Base-by-base conservation (phyloP, 768 basidiomycete species). In the Psilocybe cyanescens region DNA sequence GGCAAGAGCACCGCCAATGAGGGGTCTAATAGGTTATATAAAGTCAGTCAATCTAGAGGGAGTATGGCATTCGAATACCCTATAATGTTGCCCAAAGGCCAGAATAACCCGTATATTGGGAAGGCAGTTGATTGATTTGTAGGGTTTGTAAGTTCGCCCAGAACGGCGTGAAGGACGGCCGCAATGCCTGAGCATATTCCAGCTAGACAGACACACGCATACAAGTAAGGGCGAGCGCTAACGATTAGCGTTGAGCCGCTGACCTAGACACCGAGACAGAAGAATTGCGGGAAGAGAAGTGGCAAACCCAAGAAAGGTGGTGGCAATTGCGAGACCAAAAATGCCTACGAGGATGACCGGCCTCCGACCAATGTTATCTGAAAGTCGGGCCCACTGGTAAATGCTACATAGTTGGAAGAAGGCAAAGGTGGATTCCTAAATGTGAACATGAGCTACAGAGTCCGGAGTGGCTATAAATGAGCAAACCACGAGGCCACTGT, bases 401-500 rank as follows among this genome's bases (percentile, higher is more conserved):
- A 90, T 87, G 28, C 81, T 80, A 19, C 78, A 67, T 7, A 89
- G 71, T 68, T 89, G 86, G n/a, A 83, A 74, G 44, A 88, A 64
- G 19, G 85, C 82, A 68, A 88, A 88, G 9, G 76, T 74, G 62
- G 84, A 86, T 64, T 88, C 88, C 87, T 89, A 41, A n/a, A 2
- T 28, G 29, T 49, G 56, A 0, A 45, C 29, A 49, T 51, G 37
- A 55, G 44, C n/a, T 54, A 29, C 30, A 37, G 17, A 24, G 14
- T 11, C 55, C 48, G 24, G 19, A 29, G 49, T 14, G 44, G 39
- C 55, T 2, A 59, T 28, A 41, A 52, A 48, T 47, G 55, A 17
- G 68, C 83, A 60, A 63, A 87, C 87, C 60, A 87, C 81, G 29
- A 90, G 62, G 12, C 89, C 88, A 67, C 85, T 87, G 71, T 88